Evolutionary conservation across 495 filamentous ascomycete species (phyloP), one percentile per base, ranked within the genome.

Genomic region (Poronia punctata): DNA sequence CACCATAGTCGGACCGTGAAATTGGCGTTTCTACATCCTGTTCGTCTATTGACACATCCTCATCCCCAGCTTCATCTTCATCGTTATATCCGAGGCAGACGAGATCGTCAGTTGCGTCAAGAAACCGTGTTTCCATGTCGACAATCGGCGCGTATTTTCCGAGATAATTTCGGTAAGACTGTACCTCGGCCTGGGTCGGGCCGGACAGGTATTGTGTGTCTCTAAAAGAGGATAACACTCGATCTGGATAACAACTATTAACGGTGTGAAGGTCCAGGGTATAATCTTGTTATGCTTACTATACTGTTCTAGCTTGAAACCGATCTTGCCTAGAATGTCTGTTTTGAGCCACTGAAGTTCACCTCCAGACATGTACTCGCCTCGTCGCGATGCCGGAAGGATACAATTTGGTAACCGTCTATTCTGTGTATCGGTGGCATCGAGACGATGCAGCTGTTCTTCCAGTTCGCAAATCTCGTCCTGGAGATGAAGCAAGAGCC

Each of bases 401-500:
- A 75, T 56, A 6, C 67, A 61, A 39, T 79, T 71, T 21, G 73
- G 66, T 0, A 75, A 62, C 5, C 71, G 57, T n/a, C 80, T 67
- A 17, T 72, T 67, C 52, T 83, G 76, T 15, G 83, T 83, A 45
- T 88, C 82, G 16, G 76, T 71, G 22, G 78, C 75, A 48, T 95
- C 88, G 0, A 90, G 61, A 1, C 68, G 64, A n/a, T 76, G 71
- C 0, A 92, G 67, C 26, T 86, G 77, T 49, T 84, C 80, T 51
- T 89, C 86, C 35, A 92, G 67, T 36, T 90, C 83, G 2, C 76
- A 70, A 26, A 94, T 78, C 55, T 94, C 87, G 53, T 92, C 86
- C 62, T 94, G 89, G 1, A 96, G 75, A 52, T 92, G 78, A 2
- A 96, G 68, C 3, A 96, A 70, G 9, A 94, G 67, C 12, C 90